Conservation (phyloP, 1,139 yeast genomes). For the Pneumocystis canis region DNA sequence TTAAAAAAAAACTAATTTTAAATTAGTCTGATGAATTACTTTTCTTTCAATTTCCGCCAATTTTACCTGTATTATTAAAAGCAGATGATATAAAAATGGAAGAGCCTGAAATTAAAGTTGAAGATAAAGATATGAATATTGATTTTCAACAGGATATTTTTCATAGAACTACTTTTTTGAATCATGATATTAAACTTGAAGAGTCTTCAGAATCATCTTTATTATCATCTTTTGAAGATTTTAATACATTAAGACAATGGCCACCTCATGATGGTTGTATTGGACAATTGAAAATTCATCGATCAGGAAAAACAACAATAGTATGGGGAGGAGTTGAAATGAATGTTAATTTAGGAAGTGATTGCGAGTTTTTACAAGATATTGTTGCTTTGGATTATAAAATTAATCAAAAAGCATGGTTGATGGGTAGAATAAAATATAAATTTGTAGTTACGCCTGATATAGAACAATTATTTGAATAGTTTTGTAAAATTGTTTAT, state of each 20-base stretch:
- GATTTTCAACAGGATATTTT: conserved; percentile 4
- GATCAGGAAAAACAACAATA: conserved; percentile 66
- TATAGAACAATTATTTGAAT: conserved; percentile 14
- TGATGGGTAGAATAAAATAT: conserved; percentile 49
- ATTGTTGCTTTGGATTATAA: conserved; percentile 45
- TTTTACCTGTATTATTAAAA: conserved; percentile 39
- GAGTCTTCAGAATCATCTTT: conserved; percentile 1
- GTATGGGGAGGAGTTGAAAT: conserved; percentile 55
- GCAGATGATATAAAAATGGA: conserved; percentile 15
- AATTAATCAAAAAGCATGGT: conserved; percentile 33
- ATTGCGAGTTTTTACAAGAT: conserved; percentile 61
- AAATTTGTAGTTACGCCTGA: conserved; percentile 43
- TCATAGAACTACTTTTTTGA: background rate
- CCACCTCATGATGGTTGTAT: conserved; percentile 38
- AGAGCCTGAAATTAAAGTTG: conserved; percentile 11
- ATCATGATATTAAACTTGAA: conserved; percentile 2
- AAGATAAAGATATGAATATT: conserved; percentile 7
- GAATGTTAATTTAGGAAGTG: conserved; percentile 62
- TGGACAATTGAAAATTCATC: conserved; percentile 60
- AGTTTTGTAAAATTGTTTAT: background rate
- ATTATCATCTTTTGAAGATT: background rate
- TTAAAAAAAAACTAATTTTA: background rate
- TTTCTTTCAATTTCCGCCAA: conserved; percentile 58
- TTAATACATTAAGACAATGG: conserved; percentile 4
- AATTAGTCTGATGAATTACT: conserved; percentile 28